Evolutionary conservation across 2,329 filamentous ascomycete genomes (phyloP).

Genomic region (Dissoconium aciculare): DNA sequence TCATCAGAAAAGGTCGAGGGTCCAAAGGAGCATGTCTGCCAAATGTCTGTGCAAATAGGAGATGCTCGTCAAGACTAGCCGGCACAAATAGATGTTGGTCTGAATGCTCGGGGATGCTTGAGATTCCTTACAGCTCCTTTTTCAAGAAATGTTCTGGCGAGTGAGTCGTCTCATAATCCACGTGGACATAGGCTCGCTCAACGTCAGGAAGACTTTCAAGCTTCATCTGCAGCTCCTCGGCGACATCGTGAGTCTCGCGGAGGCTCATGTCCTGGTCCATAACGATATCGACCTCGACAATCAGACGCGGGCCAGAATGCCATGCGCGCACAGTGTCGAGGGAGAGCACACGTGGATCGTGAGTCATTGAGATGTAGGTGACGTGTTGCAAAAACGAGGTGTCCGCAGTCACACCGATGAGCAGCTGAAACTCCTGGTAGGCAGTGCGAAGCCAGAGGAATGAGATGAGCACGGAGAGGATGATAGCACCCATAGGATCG

Average conservation of each 20-base stretch:
- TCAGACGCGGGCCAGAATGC: slow-evolving; percentile 72
- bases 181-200: slow-evolving; percentile 89
- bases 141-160: slow-evolving; percentile 71
- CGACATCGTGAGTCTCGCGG: slow-evolving; percentile 74
- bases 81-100: too few relatives aligned
- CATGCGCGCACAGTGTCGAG: slow-evolving; percentile 95
- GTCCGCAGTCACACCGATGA: slow-evolving; percentile 78
- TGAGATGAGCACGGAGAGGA: slow-evolving; percentile 65
- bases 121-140: slow-evolving; percentile 41
- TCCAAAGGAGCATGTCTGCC: too few relatives aligned
- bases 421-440: slow-evolving; percentile 73
- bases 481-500: slow-evolving; percentile 78
- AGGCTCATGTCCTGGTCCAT: slow-evolving; percentile 67
- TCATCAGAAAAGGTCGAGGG: too few relatives aligned
- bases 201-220: slow-evolving; percentile 82
- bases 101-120: too few relatives aligned
- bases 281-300: slow-evolving; percentile 92
- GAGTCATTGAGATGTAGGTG: slow-evolving; percentile 87
- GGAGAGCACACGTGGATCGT: slow-evolving; percentile 62
- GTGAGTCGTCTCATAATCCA: slow-evolving; percentile 93
- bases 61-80: too few relatives aligned
- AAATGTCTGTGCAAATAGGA: too few relatives aligned
- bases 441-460: slow-evolving; percentile 72
- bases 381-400: slow-evolving; percentile 82
- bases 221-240: slow-evolving; percentile 87